A percentile compares a stretch with the other conserved stretches of the same genome.
Evolutionary conservation across 2,329 filamentous ascomycete species (phyloP).

Genomic region (Chrysoporthe austroafricana): DNA sequence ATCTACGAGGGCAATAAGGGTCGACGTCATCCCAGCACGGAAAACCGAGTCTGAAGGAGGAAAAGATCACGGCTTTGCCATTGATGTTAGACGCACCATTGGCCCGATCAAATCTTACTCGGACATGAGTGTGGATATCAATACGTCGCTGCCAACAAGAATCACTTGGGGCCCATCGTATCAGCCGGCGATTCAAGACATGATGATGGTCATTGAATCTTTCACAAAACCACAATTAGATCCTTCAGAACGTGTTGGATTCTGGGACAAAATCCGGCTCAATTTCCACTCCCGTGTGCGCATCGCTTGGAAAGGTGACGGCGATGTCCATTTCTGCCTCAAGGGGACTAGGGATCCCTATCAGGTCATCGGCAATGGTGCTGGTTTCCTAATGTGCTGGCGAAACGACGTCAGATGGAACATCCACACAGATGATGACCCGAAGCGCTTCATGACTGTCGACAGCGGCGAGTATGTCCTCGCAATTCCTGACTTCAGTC

Average conservation of each 20-base stretch:
- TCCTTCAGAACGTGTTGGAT: slow-evolving; percentile 89
- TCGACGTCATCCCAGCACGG: slow-evolving; percentile 80
- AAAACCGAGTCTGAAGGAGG: slow-evolving; percentile 59
- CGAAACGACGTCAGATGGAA: slow-evolving; percentile 89
- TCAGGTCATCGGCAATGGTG: slow-evolving; percentile 86
- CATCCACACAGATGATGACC: slow-evolving; percentile 82
- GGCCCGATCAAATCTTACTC: slow-evolving; percentile 97
- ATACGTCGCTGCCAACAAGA: slow-evolving; percentile 86
- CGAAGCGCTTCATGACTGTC: slow-evolving; percentile 91
- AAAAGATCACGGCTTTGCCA: slow-evolving; percentile 70
- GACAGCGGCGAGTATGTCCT: slow-evolving; percentile 95
- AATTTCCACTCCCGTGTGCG: slow-evolving; percentile 91
- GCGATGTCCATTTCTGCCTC: slow-evolving; percentile 89
- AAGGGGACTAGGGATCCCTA: slow-evolving; percentile 95
- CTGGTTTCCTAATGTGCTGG: slow-evolving; percentile 98
- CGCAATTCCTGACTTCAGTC: slow-evolving; percentile 90
- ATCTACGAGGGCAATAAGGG: slow-evolving; percentile 77
- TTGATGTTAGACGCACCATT: slow-evolving; percentile 88
- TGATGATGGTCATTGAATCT: slow-evolving; percentile 99
- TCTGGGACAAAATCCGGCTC: slow-evolving; percentile 97
- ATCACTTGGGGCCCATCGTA: slow-evolving; percentile 98
- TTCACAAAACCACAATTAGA: slow-evolving; percentile 97
- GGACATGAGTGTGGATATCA: slow-evolving; percentile 88
- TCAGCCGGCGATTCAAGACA: slow-evolving; percentile 96
- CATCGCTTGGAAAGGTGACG: slow-evolving; percentile 91